Percentiles rank a stretch among this genome's conserved stretches.
Conservation (phyloP, 106 monocot genomes). For the Platanthera guangdongensis region DNA sequence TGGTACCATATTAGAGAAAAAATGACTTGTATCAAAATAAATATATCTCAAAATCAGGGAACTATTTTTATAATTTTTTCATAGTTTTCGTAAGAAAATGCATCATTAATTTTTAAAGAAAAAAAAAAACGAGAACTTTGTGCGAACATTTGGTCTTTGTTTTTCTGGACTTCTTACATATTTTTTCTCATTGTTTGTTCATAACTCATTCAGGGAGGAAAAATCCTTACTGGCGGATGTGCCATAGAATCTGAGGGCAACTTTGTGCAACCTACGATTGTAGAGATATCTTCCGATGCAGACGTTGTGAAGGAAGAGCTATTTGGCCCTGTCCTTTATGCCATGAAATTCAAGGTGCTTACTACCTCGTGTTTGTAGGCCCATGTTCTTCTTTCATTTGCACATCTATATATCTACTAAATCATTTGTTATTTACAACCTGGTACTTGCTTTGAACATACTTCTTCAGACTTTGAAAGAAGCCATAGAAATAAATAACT, state of each 20-base stretch:
- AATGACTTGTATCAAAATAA: too few species aligned
- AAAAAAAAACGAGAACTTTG: background rate
- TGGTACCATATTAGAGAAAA: too few species aligned
- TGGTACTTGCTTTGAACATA: background rate
- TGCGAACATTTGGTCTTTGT: background rate
- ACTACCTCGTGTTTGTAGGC: background rate
- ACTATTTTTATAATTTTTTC: too few species aligned
- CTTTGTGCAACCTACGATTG: slow-evolving; percentile 92
- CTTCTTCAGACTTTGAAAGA: slow-evolving; percentile 69
- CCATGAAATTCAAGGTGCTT: slow-evolving; percentile 83
- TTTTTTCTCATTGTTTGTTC: background rate
- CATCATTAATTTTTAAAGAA: background rate
- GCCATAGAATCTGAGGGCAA: slow-evolving; percentile 72
- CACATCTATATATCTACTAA: background rate
- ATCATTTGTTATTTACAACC: background rate
- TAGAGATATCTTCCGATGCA: slow-evolving; percentile 72
- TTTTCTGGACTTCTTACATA: background rate
- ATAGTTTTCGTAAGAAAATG: too few species aligned
- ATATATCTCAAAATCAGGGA: too few species aligned
- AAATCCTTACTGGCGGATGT: slow-evolving; percentile 73
- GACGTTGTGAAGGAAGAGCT: slow-evolving; percentile 88
- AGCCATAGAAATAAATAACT: slow-evolving; percentile 93
- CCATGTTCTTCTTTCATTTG: background rate
- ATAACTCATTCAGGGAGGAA: slow-evolving; percentile 63
- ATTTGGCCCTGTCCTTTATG: slow-evolving; percentile 95